Evolutionary conservation across 2,329 filamentous ascomycete genomes (phyloP), one percentile per base, ranked within the genome.

Genomic region (Trematosphaeria pertusa): DNA sequence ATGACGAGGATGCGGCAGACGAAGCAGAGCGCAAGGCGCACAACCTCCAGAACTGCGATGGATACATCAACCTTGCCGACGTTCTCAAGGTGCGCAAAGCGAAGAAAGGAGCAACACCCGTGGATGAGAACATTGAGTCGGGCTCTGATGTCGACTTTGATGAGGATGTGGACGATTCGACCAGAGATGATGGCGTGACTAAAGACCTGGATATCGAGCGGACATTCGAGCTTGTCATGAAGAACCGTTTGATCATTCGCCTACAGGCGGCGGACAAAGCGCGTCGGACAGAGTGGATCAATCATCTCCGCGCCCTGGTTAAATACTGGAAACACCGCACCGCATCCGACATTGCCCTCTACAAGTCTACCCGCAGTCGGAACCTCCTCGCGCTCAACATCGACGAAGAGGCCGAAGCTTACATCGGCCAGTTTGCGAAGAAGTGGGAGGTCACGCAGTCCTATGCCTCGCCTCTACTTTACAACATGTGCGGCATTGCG

Each of bases 371-470:
- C 4, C 78, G 85, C 15, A 72, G 76, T 41, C 76, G 77, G 41
- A 88, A 88, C 53, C 75, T 87, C 22, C 73, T 79, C 32, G 71
- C 77, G 5, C 74, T 88, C 39, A 79, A 81, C 38, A 85, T 88
- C 46, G 84, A 87, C 60, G 85, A 88, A 61, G 81, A 84, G 54
- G 76, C 81, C 55, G 85, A 88, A 67, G 84, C 85, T 0, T 71
- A 81, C 33, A 69, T 87, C n/a, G 85, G 85, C 8, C 84, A 87
- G 59, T 87, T 84, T 59, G 84, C 84, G 0, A 75, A 78, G 54
- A 87, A 87, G 59, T 88, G 85, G 85, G 85, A 88, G 64, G 84
- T 87, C 17, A 81, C 77, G 12, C 79, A 84, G 52, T 81, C 83
- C 1, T 80, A 80, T 55, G 83, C 85, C n/a, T 85, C 80, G 1